A percentile compares a stretch with the other conserved stretches of the same genome.
These are phyloP conservation scores for Geotrichum histeridarum DNA, from an alignment of 1,139 yeast species.

Conservation along the genomic window DNA sequence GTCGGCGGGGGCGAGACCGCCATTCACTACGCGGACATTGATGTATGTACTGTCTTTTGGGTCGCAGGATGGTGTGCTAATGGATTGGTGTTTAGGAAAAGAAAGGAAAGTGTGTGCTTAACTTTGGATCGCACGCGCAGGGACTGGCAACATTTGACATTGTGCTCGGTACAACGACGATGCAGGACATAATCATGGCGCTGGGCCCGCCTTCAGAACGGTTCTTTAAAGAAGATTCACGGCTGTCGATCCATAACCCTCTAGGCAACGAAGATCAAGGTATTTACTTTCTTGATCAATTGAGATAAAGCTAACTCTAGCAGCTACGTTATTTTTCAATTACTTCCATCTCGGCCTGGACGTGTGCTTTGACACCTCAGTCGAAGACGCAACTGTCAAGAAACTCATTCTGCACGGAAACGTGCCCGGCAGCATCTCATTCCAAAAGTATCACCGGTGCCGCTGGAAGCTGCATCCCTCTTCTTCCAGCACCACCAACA, in stretches of 20 bases:
- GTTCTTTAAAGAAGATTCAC: constrained; percentile 32
- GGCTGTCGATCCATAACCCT: constrained; percentile 31
- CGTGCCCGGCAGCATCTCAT: constrained; percentile 32
- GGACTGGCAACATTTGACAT: constrained; percentile 18
- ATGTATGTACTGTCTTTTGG: neutral
- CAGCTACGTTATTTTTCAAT: constrained; percentile 31
- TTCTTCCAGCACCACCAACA: neutral
- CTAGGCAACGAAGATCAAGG: constrained; percentile 20
- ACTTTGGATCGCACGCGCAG: constrained; percentile 24
- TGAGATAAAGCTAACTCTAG: neutral
- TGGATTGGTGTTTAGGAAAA: neutral
- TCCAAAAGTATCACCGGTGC: constrained; percentile 33
- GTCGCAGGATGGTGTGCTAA: neutral
- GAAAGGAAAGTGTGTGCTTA: constrained; percentile 16
- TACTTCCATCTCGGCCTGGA: constrained; percentile 34
- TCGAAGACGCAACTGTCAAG: constrained; percentile 27
- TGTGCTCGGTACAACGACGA: constrained; percentile 24
- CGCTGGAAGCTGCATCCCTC: constrained; percentile 27
- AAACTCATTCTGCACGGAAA: constrained; percentile 35
- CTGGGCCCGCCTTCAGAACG: constrained; percentile 36
- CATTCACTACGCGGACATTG: constrained; percentile 3
- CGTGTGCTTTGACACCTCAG: constrained; percentile 31
- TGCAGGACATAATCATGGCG: constrained; percentile 32
- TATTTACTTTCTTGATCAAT: constrained; percentile 9
- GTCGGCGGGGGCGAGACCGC: neutral